Base-by-base conservation (phyloP, 2,329 filamentous ascomycete genomes). In the Fusarium aywerte region DNA sequence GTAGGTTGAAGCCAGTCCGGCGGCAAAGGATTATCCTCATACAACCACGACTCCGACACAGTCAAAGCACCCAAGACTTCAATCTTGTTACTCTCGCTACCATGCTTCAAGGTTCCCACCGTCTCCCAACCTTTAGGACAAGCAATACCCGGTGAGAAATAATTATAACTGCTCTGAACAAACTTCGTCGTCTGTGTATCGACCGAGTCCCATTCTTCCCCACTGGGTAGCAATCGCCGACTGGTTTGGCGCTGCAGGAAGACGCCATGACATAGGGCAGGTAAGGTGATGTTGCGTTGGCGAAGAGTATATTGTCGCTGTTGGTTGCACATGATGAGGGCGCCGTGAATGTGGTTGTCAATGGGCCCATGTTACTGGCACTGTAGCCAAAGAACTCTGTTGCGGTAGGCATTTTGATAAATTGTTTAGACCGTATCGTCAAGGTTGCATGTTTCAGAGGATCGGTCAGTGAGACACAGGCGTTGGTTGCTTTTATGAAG, bases 71-170 rank as follows among this genome's bases (percentile, higher is more conserved):
- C 47, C 0, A 56, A 61, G 1, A n/a, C 16, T 5, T 27, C 59
- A 0, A 54, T 15, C 0, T 15, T 11, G 0, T 31, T 29, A 2
- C 2, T 42, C 5, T 31, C 20, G 2, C 15, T 35, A 0, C 47
- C 40, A 6, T 35, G 50, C 0, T 5, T 10, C 12, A 61, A 10
- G 7, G 15, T 18, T 1, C 33, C 47, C 2, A n/a, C 56, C 1
- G 56, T 61, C 4, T 35, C 32, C 56, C 58, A 61, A 0, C 58
- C 56, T 2, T 40, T 44, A 12, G 56, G 58, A 4, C 56, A 61
- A 0, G 23, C 56, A 10, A 61, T 16, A 0, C 56, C 58, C 0
- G 58, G 58, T 0, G 58, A 61, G 13, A 54, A 61, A 6, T 61
- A 61, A 3, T 13, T 9, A 11, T 29, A 8, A 7, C 7, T 6